A percentile compares a stretch with the other conserved stretches of the same genome.
Conservation (phyloP, 2,329 filamentous ascomycete genomes). For the Monosporascus sp. region DNA sequence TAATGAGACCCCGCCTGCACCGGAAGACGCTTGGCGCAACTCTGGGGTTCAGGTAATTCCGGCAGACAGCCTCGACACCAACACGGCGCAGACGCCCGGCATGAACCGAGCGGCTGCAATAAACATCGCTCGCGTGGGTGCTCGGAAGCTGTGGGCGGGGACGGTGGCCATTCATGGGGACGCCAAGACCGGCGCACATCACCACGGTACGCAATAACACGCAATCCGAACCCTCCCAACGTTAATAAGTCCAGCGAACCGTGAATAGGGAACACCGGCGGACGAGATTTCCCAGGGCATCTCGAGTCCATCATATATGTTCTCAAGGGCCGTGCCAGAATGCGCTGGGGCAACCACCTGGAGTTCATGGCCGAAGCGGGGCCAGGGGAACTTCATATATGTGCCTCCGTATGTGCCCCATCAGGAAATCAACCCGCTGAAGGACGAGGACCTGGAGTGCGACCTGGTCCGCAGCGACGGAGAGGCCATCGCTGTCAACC, state of each 20-base stretch:
- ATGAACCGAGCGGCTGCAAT: conserved; percentile 40
- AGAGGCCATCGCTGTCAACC: conserved; percentile 39
- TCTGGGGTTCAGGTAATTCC: conserved; percentile 37
- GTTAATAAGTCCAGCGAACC: too few relatives aligned
- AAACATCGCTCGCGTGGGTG: conserved; percentile 37
- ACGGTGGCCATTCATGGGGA: conserved; percentile 38
- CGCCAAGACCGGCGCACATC: conserved; percentile 40
- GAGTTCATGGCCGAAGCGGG: conserved; percentile 40
- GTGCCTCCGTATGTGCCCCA: conserved; percentile 40
- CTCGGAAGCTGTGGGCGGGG: conserved; percentile 40
- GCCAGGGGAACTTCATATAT: conserved; percentile 42
- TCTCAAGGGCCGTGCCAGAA: conserved; percentile 37
- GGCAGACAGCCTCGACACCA: conserved; percentile 32
- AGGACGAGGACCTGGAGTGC: conserved; percentile 37
- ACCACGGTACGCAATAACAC: conserved; percentile 26
- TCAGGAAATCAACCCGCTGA: conserved; percentile 40
- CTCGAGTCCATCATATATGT: conserved; percentile 42
- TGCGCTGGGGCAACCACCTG: conserved; percentile 40
- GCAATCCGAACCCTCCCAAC: too few relatives aligned
- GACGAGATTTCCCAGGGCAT: conserved; percentile 16
- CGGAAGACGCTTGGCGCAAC: conserved; percentile 27
- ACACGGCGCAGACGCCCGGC: conserved; percentile 37
- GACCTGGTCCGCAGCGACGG: conserved; percentile 37
- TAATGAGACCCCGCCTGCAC: conserved; percentile 1
- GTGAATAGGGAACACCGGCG: neutral